phyloP scores from a whole-genome alignment of 2,329 filamentous ascomycete species.

The Xylaria polymorpha region DNA sequence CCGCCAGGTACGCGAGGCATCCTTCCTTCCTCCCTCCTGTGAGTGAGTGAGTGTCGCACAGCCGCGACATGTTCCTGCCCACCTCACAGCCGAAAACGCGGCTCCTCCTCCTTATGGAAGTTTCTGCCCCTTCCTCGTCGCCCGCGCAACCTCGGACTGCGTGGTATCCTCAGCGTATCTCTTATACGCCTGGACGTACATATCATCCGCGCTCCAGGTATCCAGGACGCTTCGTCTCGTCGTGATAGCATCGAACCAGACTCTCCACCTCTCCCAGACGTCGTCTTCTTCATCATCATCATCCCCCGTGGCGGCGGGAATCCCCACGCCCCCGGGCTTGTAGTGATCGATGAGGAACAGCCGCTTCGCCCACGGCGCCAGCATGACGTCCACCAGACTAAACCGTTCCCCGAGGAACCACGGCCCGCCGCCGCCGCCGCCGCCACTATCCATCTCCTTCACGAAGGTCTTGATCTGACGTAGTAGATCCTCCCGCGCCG shows the following conservation, averaged over 20 bases:
- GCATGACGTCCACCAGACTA: slow-evolving; percentile 75
- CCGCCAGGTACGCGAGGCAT: slow-evolving; percentile 16
- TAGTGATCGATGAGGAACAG: slow-evolving; percentile 81
- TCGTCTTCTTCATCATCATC: slow-evolving; percentile 63
- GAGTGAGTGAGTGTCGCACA: no score
- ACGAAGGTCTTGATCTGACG: slow-evolving; percentile 69
- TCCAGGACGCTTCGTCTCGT: slow-evolving; percentile 71
- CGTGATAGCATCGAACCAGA: slow-evolving; percentile 71
- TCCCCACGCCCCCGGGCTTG: slow-evolving; percentile 66
- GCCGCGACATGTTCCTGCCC: not conserved
- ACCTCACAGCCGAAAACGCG: not conserved
- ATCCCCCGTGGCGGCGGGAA: slow-evolving; percentile 51
- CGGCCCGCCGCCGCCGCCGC: slow-evolving; percentile 67
- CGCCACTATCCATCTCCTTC: slow-evolving; percentile 65
- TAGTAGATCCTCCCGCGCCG: slow-evolving; percentile 69
- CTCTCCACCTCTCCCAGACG: slow-evolving; percentile 73
- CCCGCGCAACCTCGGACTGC: slow-evolving; percentile 69
- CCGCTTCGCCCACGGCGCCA: slow-evolving; percentile 79
- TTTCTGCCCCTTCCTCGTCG: slow-evolving; percentile 69
- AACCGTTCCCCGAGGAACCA: slow-evolving; percentile 75
- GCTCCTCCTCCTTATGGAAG: slow-evolving; percentile 62
- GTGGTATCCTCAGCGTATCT: slow-evolving; percentile 74
- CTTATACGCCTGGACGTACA: slow-evolving; percentile 76
- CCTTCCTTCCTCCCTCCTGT: no score
- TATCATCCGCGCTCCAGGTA: slow-evolving; percentile 74